A percentile compares a stretch with the other conserved stretches of the same genome.
These are phyloP conservation scores for Hygrocybe coccinea DNA, from an alignment of 768 basidiomycete species.

Conservation along the genomic window DNA sequence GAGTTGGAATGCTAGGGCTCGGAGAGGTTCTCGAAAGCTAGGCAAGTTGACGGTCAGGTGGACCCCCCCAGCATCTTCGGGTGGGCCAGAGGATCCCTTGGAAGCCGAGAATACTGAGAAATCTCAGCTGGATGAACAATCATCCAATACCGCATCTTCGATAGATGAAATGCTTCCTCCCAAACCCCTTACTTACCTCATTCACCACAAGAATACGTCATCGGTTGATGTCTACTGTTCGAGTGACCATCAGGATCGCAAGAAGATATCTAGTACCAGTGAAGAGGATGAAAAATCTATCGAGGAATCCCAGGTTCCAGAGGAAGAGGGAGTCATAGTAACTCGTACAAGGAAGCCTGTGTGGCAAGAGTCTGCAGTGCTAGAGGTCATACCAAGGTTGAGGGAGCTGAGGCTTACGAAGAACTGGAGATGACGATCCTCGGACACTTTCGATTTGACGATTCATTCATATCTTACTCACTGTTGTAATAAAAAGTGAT, in stretches of 20 bases:
- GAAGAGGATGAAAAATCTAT: neutral
- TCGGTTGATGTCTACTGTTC: neutral
- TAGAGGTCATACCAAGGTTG: neutral
- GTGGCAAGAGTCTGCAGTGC: neutral
- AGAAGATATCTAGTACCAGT: neutral
- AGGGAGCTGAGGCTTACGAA: neutral
- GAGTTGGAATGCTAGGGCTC: too few relatives aligned
- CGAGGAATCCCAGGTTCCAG: neutral
- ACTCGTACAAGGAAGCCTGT: neutral
- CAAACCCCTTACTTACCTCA: neutral
- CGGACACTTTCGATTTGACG: neutral
- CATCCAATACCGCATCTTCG: neutral
- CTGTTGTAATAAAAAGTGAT: too few relatives aligned
- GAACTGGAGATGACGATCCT: neutral
- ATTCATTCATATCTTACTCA: neutral
- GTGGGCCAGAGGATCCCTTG: neutral
- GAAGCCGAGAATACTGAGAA: too few relatives aligned
- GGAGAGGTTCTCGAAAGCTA: too few relatives aligned
- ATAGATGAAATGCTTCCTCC: neutral
- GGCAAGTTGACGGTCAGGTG: too few relatives aligned
- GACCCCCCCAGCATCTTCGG: too few relatives aligned
- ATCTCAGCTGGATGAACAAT: neutral
- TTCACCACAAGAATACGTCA: neutral
- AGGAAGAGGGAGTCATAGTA: neutral
- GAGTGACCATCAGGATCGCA: neutral